Evolutionary conservation across 345 rosid genomes (phyloP), one percentile per base, ranked within the genome.

Genomic region (Heritiera littoralis): DNA sequence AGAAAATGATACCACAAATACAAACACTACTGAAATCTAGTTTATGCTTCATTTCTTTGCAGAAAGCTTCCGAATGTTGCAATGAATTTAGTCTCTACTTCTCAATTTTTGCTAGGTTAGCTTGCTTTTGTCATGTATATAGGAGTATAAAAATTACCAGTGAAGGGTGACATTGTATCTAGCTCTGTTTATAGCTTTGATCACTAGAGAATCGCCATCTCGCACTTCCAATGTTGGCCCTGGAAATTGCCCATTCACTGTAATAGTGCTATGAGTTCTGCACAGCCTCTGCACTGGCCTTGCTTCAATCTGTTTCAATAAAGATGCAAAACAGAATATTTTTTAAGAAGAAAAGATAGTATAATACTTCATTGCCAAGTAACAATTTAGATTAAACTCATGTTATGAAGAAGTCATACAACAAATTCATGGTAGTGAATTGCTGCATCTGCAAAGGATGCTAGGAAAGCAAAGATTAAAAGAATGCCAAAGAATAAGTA

Each of bases 261-360:
- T 87, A 40, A 94, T 83, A 0, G 79, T 84, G 81, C 77, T 85
- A 74, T 86, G 97, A 76, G 91, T 87, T 85, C 87, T 93, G 92
- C 98, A 93, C 84, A 94, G 84, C 92, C 94, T 92, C 89, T 87
- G 87, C 91, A 90, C 94, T 38, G 90, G 91, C 15, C 46, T 89
- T 56, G 84, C 87, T 86, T 89, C 85, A 75, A 92, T 79, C 97
- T 92, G 80, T 52, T 67, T 59, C 75, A 83, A 80, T 38, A 77
- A 79, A 76, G 35, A 23, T 55, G 43, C 30, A 61, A 18, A 6
- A 70, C 38, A 59, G 15, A 11, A 2, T 11, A 11, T 11, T 11
- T 11, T 1, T 11, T 11, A 0, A 49, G 0, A 12, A 49, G 15
- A 49, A 49, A 1, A 63, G 3, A 23, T 5, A 54, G 15, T 30